phyloP scores from a whole-genome alignment of 192 early-diverging fungal genomes.

The Hyaloraphidium curvatum region DNA sequence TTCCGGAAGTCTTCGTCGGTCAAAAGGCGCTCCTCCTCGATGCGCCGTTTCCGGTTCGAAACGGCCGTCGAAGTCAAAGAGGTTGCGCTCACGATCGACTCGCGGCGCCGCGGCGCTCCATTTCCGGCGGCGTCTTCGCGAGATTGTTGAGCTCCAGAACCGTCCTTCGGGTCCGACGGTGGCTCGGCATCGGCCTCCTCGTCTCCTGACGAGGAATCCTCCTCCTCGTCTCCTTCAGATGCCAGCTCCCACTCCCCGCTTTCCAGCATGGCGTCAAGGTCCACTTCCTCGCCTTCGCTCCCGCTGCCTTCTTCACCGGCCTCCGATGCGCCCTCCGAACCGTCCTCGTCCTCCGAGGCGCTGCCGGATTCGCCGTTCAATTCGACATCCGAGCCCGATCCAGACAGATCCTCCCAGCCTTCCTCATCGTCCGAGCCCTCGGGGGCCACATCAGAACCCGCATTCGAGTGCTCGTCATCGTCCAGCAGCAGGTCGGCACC shows the following conservation, averaged over 20 bases:
- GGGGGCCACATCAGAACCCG: conserved; percentile 8
- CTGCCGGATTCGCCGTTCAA: conserved; percentile 15
- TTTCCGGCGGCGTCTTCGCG: too few species aligned
- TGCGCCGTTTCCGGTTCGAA: not conserved
- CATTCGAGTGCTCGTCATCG: conserved; percentile 15
- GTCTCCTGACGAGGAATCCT: too few species aligned
- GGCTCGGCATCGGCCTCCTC: too few species aligned
- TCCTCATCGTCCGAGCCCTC: conserved; percentile 9
- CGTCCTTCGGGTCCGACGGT: too few species aligned
- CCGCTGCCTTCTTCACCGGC: not conserved
- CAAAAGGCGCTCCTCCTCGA: conserved; percentile 32
- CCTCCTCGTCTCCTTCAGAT: too few species aligned
- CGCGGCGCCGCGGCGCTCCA: too few species aligned
- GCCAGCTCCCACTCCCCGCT: too few species aligned
- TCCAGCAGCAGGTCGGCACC: conserved; percentile 55
- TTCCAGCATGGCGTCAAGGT: too few species aligned
- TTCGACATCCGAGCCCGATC: conserved; percentile 12
- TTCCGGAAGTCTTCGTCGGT: conserved; percentile 81
- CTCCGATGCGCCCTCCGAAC: not conserved
- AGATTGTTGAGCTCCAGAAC: too few species aligned
- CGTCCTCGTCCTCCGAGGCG: not conserved
- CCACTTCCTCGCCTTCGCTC: too few species aligned
- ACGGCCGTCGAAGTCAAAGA: not conserved
- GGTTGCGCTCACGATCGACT: too few species aligned
- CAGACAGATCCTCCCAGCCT: conserved; percentile 19